phyloP scores from a whole-genome alignment of 371 early-diverging fungal species.

The Mucor saturninus region DNA sequence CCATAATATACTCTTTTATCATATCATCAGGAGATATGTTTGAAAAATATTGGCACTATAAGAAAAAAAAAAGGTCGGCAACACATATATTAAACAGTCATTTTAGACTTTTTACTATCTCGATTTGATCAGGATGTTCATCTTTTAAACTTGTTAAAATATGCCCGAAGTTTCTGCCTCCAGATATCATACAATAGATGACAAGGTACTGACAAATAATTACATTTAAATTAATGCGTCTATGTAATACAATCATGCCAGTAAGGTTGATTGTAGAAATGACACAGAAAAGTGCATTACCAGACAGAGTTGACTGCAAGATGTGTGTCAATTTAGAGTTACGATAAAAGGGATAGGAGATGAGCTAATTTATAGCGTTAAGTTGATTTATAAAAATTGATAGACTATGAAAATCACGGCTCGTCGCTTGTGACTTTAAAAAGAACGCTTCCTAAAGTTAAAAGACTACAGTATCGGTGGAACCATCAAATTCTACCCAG shows the following conservation, averaged over 20 bases:
- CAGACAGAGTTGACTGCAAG: slow-evolving; percentile 84
- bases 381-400: not conserved
- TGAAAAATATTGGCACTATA: slow-evolving; percentile 9
- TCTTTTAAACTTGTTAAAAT: slow-evolving; percentile 45
- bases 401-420: slow-evolving; percentile 29
- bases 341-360: slow-evolving; percentile 82
- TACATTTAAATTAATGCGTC: no score
- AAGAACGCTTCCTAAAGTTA: slow-evolving; percentile 88
- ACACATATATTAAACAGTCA: no score
- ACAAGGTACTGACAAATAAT: no score
- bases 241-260: no score
- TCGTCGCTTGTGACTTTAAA: slow-evolving; percentile 72
- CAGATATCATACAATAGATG: slow-evolving; percentile 14
- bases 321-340: slow-evolving; percentile 94
- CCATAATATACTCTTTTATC: slow-evolving; percentile 29
- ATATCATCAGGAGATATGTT: slow-evolving; percentile 14
- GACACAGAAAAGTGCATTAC: slow-evolving; percentile 82
- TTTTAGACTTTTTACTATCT: slow-evolving; percentile 5
- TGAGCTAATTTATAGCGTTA: slow-evolving; percentile 12
- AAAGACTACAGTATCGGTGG: slow-evolving; percentile 80
- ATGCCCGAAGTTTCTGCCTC: slow-evolving; percentile 44
- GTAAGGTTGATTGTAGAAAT: slow-evolving; percentile 83
- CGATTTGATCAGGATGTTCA: not conserved
- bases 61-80: not conserved
- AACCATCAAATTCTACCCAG: slow-evolving; percentile 80